Conservation (phyloP, 108 stramenopile species). For the Pseudonitzschia pungens region DNA sequence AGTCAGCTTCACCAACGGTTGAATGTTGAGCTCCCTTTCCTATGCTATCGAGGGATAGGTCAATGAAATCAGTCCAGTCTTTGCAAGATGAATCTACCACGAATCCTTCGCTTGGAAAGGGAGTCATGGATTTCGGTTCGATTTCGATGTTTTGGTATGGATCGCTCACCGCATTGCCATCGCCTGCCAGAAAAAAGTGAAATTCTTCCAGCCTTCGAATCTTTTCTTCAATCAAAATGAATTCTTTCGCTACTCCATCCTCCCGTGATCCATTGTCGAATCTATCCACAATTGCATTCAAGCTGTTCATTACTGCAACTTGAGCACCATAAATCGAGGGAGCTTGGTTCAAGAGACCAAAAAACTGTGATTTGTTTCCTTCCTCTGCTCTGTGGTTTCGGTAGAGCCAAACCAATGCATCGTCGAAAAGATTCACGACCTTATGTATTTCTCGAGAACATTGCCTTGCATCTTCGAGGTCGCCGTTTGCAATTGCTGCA, state of each 20-base stretch:
- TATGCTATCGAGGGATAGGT: background rate
- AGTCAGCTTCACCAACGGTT: constrained; percentile 4
- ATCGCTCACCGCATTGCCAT: background rate
- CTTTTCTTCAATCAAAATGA: constrained; percentile 14
- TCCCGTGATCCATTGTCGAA: background rate
- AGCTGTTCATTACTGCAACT: constrained; percentile 14
- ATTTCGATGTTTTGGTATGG: background rate
- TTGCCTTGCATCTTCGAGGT: background rate
- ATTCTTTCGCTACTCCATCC: background rate
- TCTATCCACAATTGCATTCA: background rate
- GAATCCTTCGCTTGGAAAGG: constrained; percentile 15
- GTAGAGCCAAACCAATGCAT: constrained; percentile 14
- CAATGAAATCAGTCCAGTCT: constrained; percentile 10
- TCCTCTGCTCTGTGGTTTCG: background rate
- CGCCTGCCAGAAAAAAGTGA: background rate
- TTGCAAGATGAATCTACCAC: constrained; percentile 1
- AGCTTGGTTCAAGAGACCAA: constrained; percentile 10
- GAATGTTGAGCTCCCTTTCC: background rate
- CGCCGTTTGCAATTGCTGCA: background rate
- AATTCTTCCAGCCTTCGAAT: constrained; percentile 23
- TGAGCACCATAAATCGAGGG: constrained; percentile 20
- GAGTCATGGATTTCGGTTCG: background rate
- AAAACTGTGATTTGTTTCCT: background rate
- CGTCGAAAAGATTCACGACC: constrained; percentile 23
- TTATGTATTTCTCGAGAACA: constrained; percentile 15